Conservation (phyloP, 164 flowering plant genomes). For the Magnolia changhungtana region DNA sequence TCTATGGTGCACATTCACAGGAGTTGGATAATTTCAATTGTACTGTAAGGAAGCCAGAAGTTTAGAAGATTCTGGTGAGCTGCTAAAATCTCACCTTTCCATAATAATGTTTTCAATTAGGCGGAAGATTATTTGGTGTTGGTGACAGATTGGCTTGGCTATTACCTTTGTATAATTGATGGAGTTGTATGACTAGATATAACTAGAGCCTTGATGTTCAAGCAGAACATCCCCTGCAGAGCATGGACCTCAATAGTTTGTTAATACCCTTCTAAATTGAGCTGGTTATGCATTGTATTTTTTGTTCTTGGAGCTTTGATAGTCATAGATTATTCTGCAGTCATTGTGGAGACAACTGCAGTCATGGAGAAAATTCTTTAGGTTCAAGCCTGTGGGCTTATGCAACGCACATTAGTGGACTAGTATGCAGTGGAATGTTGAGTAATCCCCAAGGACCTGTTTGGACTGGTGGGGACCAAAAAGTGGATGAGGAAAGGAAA, state of each 20-base stretch:
- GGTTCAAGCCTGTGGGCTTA: no score
- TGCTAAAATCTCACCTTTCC: not conserved
- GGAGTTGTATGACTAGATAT: not conserved
- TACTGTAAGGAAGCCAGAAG: constrained; percentile 28
- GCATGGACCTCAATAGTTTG: not conserved
- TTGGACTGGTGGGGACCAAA: no score
- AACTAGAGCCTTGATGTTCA: not conserved
- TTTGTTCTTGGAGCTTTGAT: no score
- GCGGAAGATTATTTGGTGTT: not conserved
- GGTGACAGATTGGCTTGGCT: not conserved
- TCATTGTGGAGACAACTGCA: no score
- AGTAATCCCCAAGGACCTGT: no score
- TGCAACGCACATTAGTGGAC: no score
- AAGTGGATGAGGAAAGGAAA: no score
- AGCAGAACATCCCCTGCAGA: not conserved
- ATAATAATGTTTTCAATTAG: not conserved
- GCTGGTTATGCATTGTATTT: no score
- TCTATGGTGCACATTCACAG: constrained; percentile 55
- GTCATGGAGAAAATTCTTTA: no score
- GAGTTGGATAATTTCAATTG: constrained; percentile 58
- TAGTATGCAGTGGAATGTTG: no score
- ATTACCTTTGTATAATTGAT: not conserved
- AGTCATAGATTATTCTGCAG: no score
- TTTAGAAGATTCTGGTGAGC: constrained; percentile 1
- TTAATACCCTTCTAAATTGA: not conserved